Evolutionary conservation across 2,329 filamentous ascomycete species (phyloP).

Genomic region (Aureobasidium sp.): DNA sequence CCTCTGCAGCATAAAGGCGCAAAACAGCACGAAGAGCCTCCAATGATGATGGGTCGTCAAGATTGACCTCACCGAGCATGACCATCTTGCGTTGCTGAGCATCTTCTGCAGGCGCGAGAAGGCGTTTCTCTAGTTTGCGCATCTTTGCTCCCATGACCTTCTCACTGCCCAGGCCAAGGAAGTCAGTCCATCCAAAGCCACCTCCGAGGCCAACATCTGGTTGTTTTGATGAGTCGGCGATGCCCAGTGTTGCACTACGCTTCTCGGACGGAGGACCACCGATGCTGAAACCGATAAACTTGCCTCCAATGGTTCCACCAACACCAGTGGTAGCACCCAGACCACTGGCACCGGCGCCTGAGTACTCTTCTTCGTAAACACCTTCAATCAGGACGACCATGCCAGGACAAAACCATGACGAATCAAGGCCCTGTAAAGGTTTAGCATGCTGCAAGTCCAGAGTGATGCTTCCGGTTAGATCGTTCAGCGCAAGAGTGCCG

Average conservation of each 20-base stretch:
- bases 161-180: slow-evolving; percentile 84
- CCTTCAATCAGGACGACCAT: slow-evolving; percentile 96
- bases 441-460: slow-evolving; percentile 76
- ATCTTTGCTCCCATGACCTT: slow-evolving; percentile 75
- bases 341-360: slow-evolving; percentile 52
- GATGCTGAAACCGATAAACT: slow-evolving; percentile 83
- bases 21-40: slow-evolving; percentile 77
- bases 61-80: slow-evolving; percentile 77
- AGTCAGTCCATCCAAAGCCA: slow-evolving; percentile 96
- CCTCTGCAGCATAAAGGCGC: slow-evolving; percentile 60
- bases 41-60: slow-evolving; percentile 76
- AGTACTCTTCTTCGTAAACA: slow-evolving; percentile 90
- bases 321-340: slow-evolving; percentile 69
- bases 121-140: slow-evolving; percentile 67
- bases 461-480: slow-evolving; percentile 79
- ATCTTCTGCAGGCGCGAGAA: slow-evolving; percentile 41
- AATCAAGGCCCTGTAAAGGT: slow-evolving; percentile 63
- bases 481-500: slow-evolving; percentile 73
- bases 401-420: slow-evolving; percentile 88
- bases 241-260: slow-evolving; percentile 69
- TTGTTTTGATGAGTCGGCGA: slow-evolving; percentile 42
- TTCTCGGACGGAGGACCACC: slow-evolving; percentile 88
- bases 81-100: slow-evolving; percentile 49
- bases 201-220: slow-evolving; percentile 36
- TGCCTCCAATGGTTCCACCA: slow-evolving; percentile 85